Base-by-base conservation (phyloP, 352 stramenopile species). In the Pythium volutum region DNA sequence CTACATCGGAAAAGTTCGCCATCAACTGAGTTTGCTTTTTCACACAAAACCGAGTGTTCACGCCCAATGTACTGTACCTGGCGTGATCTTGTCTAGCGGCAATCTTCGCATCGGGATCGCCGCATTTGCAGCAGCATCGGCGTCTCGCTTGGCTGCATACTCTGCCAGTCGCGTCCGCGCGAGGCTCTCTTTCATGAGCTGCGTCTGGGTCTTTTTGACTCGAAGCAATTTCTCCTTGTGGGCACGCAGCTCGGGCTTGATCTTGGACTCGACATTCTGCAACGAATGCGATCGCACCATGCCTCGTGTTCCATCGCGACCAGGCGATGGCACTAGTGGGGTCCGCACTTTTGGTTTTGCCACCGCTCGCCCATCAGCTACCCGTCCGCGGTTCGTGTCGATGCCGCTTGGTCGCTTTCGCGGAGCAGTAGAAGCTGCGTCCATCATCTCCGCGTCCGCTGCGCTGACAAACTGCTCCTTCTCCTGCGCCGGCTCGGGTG, bases 171-270 rank as follows among this genome's bases (percentile, higher is more conserved):
- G 69, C 20, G 74, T 56, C 9, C 77, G 73, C 10, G 84, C 79
- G 12, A 93, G 54, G 10, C 64, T 73, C 53, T 94, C 84, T 38
- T 84, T 80, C 73, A 91, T 87, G 26, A 84, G 62, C 47, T 92
- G 84, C 26, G 81, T 79, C 55, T 91, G 82, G 1, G 71, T 92
- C 57, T 90, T 94, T 54, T 88, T 86, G 33, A 92, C 76, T 14
- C 84, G 84, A 33, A 90, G 62, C 3, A 90, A 36, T 33, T 86
- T 89, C 10, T 88, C 71, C 5, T 76, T 76, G 2, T 67, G 64
- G 2, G 71, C 70, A 26, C 80, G 55, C n/a, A 91, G 49, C 15
- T 88, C 77, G 4, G 77, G 74, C 43, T 88, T 79, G 58, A 92
- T 75, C 66, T 86, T 91, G 11, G 80, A 91, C 29, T 68, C 55